phyloP scores from a whole-genome alignment of 257 asterid genomes.

The Anisodus acutangulus region DNA sequence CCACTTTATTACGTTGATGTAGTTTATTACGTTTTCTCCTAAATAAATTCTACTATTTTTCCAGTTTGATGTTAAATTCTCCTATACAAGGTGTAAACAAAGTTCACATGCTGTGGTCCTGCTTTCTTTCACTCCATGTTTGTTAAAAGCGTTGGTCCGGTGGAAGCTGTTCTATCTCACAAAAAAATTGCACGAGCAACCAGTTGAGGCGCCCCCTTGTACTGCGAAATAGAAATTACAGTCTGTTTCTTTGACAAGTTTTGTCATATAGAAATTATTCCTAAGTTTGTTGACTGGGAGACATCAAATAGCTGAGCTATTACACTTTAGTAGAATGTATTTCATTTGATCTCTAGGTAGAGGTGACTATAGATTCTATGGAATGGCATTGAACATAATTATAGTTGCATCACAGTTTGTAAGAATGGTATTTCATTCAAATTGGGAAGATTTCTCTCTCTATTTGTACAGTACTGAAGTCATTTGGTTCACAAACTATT shows the following conservation, averaged over 20 bases:
- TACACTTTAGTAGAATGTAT: neutral
- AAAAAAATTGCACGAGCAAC: neutral
- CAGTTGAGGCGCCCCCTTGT: neutral
- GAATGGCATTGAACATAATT: neutral
- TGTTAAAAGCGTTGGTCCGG: neutral
- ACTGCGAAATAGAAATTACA: neutral
- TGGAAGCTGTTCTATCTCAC: conserved; percentile 12
- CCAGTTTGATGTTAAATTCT: no score
- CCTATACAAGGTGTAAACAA: no score
- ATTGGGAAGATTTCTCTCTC: no score
- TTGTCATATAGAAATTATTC: neutral
- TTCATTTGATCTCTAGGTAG: neutral
- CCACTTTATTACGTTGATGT: no score
- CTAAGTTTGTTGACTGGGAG: neutral
- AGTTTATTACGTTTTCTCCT: no score
- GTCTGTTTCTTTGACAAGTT: neutral
- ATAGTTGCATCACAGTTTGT: no score
- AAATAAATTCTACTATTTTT: no score
- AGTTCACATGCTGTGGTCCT: neutral
- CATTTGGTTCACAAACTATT: no score
- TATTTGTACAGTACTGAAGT: no score
- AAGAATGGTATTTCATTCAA: no score
- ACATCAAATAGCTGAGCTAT: neutral
- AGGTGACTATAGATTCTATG: neutral
- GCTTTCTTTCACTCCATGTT: neutral